Evolutionary conservation across 352 stramenopile species (phyloP), one percentile per base, ranked within the genome.

Genomic region (Globisporangium heterothallicum): DNA sequence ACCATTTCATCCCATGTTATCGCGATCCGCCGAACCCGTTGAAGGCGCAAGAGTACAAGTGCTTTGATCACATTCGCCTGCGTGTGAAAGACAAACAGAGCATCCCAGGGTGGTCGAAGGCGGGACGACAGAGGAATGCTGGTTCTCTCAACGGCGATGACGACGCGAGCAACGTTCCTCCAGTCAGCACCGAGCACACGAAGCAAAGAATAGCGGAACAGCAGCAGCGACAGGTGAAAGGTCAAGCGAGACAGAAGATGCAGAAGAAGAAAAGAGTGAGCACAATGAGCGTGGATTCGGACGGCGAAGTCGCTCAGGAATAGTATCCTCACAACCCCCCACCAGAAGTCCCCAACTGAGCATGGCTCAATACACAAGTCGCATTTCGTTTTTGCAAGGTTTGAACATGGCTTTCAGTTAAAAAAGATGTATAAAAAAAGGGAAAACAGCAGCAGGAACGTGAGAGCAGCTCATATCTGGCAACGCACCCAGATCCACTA

Each of bases 1-100:
- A 94, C 43, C 83, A 88, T 52, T 94, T 82, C 49, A 90, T 94
- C 24, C 83, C 83, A n/a, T 94, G 83, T 60, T 94, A 94, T 53
- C 80, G 77, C 43, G 73, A 85, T 30, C 78, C 83, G 8, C 80
- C 80, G 12, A 88, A 91, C 42, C 73, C 76, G 24, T 60, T 91
- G 1, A 89, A 89, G 36, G 70, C 67, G 2, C 75, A 85, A 57
- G 75, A 91, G 14, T 91, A 73, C 32, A 45, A 58, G 26, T 94
- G 83, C 49, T 94, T 88, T 49, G 65, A 84, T 46, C 40, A 73
- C 53, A 56, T 91, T 47, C 75, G 72, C 1, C 59, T 94, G 51
- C 78, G 80, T 36, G 83, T 94, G 18, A 94, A 91, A 56, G 72
- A 86, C 49, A 81, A 72, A 27, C 62, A 86, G 21, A 87, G 78